Evolutionary conservation across 768 basidiomycete genomes (phyloP).

Genomic region (Lactarius quietus): DNA sequence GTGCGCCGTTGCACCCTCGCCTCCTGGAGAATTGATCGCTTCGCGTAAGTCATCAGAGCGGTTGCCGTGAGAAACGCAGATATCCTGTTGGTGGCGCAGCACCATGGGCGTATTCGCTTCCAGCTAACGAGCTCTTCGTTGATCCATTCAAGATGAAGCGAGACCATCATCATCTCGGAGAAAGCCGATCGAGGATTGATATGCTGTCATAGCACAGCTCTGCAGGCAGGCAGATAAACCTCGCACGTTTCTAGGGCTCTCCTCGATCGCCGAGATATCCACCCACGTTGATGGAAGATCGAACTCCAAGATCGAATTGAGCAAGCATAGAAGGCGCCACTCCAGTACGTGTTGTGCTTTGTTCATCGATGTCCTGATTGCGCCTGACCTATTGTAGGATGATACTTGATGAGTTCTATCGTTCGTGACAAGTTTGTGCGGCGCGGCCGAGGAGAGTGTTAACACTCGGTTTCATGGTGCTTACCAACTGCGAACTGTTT

Average conservation of each 20-base stretch:
- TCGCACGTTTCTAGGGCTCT: neutral
- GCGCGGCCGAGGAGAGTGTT: neutral
- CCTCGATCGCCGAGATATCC: neutral
- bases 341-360: neutral
- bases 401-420: neutral
- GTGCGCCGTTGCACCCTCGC: too few relatives aligned
- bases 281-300: neutral
- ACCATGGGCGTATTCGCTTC: neutral
- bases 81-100: neutral
- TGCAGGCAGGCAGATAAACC: neutral
- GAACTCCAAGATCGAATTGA: neutral
- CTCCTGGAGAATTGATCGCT: too few relatives aligned
- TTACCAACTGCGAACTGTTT: neutral
- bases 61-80: neutral
- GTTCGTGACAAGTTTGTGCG: neutral
- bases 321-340: neutral
- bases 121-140: neutral
- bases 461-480: neutral
- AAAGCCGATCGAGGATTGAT: neutral
- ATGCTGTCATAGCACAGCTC: neutral
- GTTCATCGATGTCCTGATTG: neutral
- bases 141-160: neutral
- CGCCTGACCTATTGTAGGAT: neutral
- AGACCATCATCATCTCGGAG: neutral
- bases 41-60: neutral